phyloP scores from a whole-genome alignment of 2,329 filamentous ascomycete species.

The Bipolaris cookei region DNA sequence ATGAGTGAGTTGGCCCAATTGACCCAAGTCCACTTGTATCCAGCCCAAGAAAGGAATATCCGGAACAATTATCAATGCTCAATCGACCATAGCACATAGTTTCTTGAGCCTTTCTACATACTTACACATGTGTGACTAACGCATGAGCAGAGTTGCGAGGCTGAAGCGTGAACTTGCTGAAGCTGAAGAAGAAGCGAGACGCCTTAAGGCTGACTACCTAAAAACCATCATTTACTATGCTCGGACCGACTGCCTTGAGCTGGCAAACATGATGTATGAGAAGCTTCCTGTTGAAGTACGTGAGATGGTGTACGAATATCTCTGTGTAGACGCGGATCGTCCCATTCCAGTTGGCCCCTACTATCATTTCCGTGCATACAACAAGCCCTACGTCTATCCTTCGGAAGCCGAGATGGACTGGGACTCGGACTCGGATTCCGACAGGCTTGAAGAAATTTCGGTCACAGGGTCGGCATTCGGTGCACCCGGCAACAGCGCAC shows the following conservation, averaged over 20 bases:
- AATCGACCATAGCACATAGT: neutral
- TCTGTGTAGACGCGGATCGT: constrained; percentile 30
- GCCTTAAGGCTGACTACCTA: neutral
- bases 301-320: constrained; percentile 28
- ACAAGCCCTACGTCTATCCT: neutral
- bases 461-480: no score
- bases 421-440: neutral
- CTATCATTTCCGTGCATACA: constrained; percentile 31
- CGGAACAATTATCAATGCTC: neutral
- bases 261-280: constrained; percentile 25
- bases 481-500: neutral
- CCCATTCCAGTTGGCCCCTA: constrained; percentile 31
- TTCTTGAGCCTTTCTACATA: neutral
- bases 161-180: constrained; percentile 10
- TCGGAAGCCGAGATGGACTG: no score
- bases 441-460: no score
- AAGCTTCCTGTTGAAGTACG: constrained; percentile 30
- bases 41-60: neutral
- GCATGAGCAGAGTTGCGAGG: neutral
- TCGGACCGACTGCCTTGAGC: constrained; percentile 20
- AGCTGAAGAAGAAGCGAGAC: neutral
- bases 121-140: neutral
- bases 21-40: neutral
- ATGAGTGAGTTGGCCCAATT: constrained; percentile 2
- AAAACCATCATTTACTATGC: constrained; percentile 12